Evolutionary conservation across 2,329 filamentous ascomycete genomes (phyloP), one percentile per base, ranked within the genome.

Genomic region (Penicillium olsonii): DNA sequence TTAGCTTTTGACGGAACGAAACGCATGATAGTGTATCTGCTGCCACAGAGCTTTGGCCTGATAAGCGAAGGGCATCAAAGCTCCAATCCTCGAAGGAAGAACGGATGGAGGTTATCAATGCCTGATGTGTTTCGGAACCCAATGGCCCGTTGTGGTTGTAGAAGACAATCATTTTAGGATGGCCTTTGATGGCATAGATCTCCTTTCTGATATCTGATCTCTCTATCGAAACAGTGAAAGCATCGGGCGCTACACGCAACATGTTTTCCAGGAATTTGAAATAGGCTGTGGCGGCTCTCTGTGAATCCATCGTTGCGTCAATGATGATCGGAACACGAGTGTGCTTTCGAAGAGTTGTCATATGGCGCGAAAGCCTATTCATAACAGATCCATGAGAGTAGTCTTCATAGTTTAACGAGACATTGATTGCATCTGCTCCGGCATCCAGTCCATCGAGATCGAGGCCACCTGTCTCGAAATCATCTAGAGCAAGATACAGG

Each of bases 251-350:
- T 27, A 54, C 46, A n/a, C 55, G 53, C 19, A 54, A 20, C 22
- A 42, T 33, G 10, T 42, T 41, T 20, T 42, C 47, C 29, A 57
- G 15, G 5, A 55, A 14, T 20, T 41, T 38, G 8, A n/a, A 17
- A 31, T 49, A 48, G 11, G n/a, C 10, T 18, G n/a, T 14, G 17
- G 9, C 40, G 20, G 18, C 12, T 18, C 15, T 27, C 12, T 14
- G 12, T 24, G 24, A 15, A 19, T 37, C 17, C 19, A 35, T 38
- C 11, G 39, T 40, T 5, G 48, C 24, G 34, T 62, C 59, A 5
- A 60, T 38, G 18, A 62, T 53, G 18, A 62, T 53, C n/a, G 59
- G 45, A 31, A 52, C 50, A 2, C 55, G 48, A 11, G 53, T 57
- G 15, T 57, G 41, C 24, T 31, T 50, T 20, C 57, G 41, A 11